Percentiles rank a stretch among this genome's conserved stretches.
These are phyloP conservation scores for Panicum hallii DNA, from an alignment of 202 grass and related monocot species.

Conservation along the genomic window DNA sequence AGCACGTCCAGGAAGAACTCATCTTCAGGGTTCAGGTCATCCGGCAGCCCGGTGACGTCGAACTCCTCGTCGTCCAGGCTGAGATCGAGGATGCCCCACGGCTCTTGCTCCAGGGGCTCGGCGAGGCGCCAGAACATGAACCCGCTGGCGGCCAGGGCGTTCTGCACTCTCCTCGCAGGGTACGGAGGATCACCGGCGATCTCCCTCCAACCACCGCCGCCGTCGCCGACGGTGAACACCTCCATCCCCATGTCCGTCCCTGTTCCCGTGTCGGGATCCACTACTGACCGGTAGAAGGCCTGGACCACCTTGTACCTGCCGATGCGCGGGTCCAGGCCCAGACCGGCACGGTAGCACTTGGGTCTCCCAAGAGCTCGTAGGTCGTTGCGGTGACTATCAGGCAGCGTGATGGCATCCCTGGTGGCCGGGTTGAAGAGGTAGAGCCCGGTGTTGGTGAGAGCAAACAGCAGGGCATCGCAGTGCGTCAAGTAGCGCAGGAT, in stretches of 20 bases:
- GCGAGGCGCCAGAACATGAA: neutral
- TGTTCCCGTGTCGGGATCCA: neutral
- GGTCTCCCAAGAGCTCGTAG: too few relatives aligned
- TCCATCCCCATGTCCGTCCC: neutral
- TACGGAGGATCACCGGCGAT: neutral
- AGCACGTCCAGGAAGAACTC: neutral
- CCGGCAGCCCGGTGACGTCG: neutral
- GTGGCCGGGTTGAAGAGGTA: constrained; percentile 20
- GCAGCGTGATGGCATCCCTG: neutral
- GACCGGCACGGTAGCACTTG: neutral
- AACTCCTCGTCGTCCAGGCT: neutral
- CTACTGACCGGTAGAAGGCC: neutral
- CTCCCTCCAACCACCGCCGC: neutral
- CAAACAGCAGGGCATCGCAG: neutral
- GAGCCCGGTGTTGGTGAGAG: neutral
- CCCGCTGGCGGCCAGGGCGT: neutral
- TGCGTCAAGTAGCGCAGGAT: neutral
- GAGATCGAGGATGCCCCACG: neutral
- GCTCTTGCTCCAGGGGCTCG: neutral
- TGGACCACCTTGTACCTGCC: neutral
- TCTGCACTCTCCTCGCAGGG: too few relatives aligned
- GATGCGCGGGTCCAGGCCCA: neutral
- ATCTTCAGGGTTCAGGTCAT: too few relatives aligned
- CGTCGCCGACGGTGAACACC: neutral
- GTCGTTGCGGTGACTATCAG: neutral